Conservation (phyloP, 1,284 basidiomycete genomes). For the Apiotrichum veenhuisii region DNA sequence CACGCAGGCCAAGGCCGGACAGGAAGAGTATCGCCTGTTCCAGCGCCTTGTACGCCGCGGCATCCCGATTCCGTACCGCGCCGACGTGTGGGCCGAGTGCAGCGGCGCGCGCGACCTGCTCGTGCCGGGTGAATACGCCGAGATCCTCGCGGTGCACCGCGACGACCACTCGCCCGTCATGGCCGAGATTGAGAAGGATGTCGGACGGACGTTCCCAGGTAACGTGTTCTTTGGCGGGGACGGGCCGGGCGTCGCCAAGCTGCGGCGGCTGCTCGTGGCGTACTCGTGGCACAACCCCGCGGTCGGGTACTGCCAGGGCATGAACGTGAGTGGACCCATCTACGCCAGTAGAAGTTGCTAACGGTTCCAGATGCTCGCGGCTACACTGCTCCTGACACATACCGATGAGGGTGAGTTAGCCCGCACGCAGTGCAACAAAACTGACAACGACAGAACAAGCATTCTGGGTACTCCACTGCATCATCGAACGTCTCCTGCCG, state of each 20-base stretch:
- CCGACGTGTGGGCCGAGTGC: slow-evolving; percentile 75
- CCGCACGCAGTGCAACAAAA: not conserved
- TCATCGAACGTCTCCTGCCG: slow-evolving; percentile 80
- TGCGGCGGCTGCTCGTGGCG: slow-evolving; percentile 80
- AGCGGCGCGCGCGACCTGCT: slow-evolving; percentile 84
- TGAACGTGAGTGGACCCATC: slow-evolving; percentile 65
- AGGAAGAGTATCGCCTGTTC: slow-evolving; percentile 74
- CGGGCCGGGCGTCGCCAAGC: slow-evolving; percentile 71
- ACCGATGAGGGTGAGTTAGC: slow-evolving; percentile 59
- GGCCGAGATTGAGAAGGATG: slow-evolving; percentile 91
- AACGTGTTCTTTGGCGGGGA: slow-evolving; percentile 6
- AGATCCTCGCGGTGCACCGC: slow-evolving; percentile 64
- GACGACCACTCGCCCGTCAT: slow-evolving; percentile 59
- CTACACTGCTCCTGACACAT: slow-evolving; percentile 75
- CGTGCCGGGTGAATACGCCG: slow-evolving; percentile 86
- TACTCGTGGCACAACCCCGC: slow-evolving; percentile 83
- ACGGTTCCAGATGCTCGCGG: slow-evolving; percentile 61
- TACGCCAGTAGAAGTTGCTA: not conserved
- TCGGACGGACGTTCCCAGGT: slow-evolving; percentile 76
- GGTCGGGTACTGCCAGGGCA: slow-evolving; percentile 79
- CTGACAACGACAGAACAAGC: slow-evolving; percentile 71
- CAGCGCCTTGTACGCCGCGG: slow-evolving; percentile 73
- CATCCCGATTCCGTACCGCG: slow-evolving; percentile 80
- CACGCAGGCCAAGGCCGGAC: slow-evolving; percentile 57
- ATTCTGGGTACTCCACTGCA: slow-evolving; percentile 89